Evolutionary conservation across 2,329 filamentous ascomycete genomes (phyloP).

Genomic region (Penicillium expansum): DNA sequence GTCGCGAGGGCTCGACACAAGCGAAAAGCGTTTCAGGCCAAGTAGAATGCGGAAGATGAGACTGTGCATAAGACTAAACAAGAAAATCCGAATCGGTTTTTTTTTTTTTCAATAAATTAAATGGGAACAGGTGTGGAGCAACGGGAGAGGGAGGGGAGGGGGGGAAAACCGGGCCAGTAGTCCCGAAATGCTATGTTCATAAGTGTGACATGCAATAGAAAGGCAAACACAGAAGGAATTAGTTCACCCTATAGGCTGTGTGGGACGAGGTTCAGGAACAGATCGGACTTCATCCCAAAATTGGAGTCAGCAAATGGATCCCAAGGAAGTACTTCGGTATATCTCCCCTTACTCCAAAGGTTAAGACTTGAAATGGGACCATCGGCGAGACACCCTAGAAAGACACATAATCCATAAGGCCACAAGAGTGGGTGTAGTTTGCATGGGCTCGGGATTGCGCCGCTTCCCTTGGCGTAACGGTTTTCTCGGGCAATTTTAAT

Average conservation of each 20-base stretch:
- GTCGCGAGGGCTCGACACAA: constrained; percentile 1
- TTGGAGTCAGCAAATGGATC: background rate
- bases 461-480: constrained; percentile 34
- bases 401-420: constrained; percentile 9
- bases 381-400: background rate
- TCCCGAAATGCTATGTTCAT: constrained; percentile 16
- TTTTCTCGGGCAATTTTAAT: constrained; percentile 24
- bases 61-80: constrained; percentile 17
- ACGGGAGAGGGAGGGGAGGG: constrained; percentile 11
- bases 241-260: constrained; percentile 7
- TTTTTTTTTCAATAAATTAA: constrained; percentile 22
- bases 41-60: constrained; percentile 5
- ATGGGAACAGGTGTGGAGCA: constrained; percentile 24
- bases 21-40: background rate
- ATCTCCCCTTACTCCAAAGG: background rate
- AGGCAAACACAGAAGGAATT: constrained; percentile 1
- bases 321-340: background rate
- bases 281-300: constrained; percentile 11
- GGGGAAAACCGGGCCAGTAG: constrained; percentile 14
- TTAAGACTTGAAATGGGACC: constrained; percentile 2
- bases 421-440: constrained; percentile 31
- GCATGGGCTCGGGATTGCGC: constrained; percentile 24
- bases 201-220: constrained; percentile 14
- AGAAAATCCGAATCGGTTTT: constrained; percentile 17
- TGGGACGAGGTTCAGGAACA: constrained; percentile 10